These are phyloP conservation scores for Eutrema japonicum DNA, from an alignment of 345 rosid genomes.

Conservation along the genomic window DNA sequence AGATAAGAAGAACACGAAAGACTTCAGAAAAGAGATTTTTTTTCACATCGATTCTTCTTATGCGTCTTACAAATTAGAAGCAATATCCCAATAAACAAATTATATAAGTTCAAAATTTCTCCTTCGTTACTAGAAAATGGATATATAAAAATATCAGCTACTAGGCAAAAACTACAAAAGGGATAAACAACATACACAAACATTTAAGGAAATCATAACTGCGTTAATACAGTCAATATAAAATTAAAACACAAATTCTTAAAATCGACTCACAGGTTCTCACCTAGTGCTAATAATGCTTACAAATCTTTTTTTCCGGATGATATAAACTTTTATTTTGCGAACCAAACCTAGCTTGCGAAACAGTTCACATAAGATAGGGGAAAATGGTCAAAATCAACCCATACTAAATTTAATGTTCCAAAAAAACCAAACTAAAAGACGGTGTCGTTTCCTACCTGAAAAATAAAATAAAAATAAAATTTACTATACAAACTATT, in stretches of 20 bases:
- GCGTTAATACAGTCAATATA: background rate
- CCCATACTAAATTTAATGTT: no score
- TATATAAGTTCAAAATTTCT: background rate
- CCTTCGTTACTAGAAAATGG: no score
- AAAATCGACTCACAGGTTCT: background rate
- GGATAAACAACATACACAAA: background rate
- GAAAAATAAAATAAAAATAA: no score
- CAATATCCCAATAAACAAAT: background rate
- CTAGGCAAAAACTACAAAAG: no score
- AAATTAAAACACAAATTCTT: background rate
- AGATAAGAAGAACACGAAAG: no score
- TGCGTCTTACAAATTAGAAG: no score
- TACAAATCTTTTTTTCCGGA: background rate
- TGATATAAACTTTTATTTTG: constrained; percentile 27
- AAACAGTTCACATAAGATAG: constrained; percentile 36
- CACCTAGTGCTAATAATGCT: background rate
- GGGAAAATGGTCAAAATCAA: no score
- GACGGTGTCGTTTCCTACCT: no score
- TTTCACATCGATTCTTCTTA: background rate
- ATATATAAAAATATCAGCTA: no score
- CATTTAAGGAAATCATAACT: background rate
- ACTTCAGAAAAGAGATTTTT: no score
- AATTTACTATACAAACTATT: no score
- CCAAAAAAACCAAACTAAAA: no score
- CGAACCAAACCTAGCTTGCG: constrained; percentile 6